Evolutionary conservation across 768 basidiomycete species (phyloP).

Genomic region (Lentinula sp.): DNA sequence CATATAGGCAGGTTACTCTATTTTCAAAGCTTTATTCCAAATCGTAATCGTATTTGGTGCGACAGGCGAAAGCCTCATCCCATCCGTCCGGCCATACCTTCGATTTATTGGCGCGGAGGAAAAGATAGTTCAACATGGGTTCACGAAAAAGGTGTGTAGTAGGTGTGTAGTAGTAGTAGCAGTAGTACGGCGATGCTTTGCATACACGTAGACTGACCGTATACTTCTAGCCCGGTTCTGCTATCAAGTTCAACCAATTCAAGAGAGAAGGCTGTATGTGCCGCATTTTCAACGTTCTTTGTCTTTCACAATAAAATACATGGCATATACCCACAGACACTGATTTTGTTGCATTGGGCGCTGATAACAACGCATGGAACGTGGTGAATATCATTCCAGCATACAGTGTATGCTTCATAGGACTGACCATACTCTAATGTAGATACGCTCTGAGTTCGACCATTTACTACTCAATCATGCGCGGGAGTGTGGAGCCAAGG

Average conservation of each 20-base stretch:
- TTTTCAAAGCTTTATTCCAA: neutral
- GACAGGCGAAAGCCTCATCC: constrained; percentile 56
- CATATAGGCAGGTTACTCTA: neutral
- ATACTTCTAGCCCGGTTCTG: constrained; percentile 45
- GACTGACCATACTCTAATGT: neutral
- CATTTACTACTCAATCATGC: constrained; percentile 52
- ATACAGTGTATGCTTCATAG: neutral
- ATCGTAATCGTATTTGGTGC: constrained; percentile 30
- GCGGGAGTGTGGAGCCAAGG: constrained; percentile 40
- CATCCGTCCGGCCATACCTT: constrained; percentile 53
- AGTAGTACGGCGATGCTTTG: neutral
- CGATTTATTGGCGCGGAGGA: constrained; percentile 54
- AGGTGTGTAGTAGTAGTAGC: no score
- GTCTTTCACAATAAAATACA: neutral
- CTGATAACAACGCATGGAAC: constrained; percentile 54
- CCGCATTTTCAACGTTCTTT: neutral
- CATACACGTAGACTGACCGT: constrained; percentile 4
- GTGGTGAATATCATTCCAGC: constrained; percentile 35
- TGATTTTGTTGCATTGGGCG: constrained; percentile 50
- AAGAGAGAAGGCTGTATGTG: constrained; percentile 60
- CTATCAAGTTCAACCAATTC: constrained; percentile 58
- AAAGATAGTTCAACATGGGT: constrained; percentile 42
- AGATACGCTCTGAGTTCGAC: constrained; percentile 61
- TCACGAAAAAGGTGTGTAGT: constrained; percentile 40
- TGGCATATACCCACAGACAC: constrained; percentile 34